A percentile compares a stretch with the other conserved stretches of the same genome.
These are phyloP conservation scores for Hevea brasiliensis DNA, from an alignment of 345 rosid species.

Conservation along the genomic window DNA sequence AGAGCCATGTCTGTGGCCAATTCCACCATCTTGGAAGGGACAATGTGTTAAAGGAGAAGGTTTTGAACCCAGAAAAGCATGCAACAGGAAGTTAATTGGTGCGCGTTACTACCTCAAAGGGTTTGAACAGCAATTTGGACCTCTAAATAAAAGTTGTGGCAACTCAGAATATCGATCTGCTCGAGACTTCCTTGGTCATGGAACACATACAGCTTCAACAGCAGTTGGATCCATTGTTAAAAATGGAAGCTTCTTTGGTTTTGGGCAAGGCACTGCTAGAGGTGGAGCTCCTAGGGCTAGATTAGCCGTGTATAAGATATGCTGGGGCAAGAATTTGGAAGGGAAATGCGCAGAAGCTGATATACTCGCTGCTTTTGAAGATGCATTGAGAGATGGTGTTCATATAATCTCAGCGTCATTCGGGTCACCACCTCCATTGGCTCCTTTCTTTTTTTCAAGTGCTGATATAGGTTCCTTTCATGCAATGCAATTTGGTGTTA, in stretches of 20 bases:
- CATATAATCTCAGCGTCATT: constrained; percentile 56
- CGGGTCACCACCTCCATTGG: constrained; percentile 46
- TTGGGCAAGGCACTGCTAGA: constrained; percentile 48
- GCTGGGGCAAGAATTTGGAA: constrained; percentile 40
- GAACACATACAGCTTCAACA: constrained; percentile 65
- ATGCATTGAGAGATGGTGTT: constrained; percentile 52
- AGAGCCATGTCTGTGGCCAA: constrained; percentile 34
- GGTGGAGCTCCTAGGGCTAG: constrained; percentile 70
- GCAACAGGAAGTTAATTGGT: constrained; percentile 68
- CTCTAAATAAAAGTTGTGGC: constrained; percentile 27
- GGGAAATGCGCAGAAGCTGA: constrained; percentile 52
- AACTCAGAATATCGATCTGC: constrained; percentile 54
- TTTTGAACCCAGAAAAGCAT: constrained; percentile 44
- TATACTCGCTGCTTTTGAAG: constrained; percentile 56
- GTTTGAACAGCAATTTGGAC: constrained; percentile 39
- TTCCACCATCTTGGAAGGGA: constrained; percentile 65
- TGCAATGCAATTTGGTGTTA: constrained; percentile 52
- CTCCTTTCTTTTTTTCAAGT: constrained; percentile 34
- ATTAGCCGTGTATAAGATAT: constrained; percentile 56
- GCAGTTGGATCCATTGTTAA: constrained; percentile 48
- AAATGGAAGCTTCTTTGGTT: constrained; percentile 39
- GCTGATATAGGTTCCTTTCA: constrained; percentile 55
- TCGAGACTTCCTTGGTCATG: constrained; percentile 60
- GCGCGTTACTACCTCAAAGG: constrained; percentile 67
- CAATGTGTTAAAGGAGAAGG: constrained; percentile 52